These are phyloP conservation scores for Zygoascus biomembranicola DNA, from an alignment of 805 yeast genomes.

Conservation along the genomic window DNA sequence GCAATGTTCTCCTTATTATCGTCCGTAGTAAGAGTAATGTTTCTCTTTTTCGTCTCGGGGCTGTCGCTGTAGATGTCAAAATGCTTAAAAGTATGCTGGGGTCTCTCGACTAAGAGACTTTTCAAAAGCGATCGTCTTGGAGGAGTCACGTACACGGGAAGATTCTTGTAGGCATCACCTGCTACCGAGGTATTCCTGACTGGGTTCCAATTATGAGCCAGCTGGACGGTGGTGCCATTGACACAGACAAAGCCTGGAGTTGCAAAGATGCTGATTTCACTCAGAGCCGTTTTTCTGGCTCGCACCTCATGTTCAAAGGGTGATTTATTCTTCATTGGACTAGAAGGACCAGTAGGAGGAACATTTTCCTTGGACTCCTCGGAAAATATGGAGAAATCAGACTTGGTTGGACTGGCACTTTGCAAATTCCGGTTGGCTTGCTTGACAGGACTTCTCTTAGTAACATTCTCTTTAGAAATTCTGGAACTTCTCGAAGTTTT, in stretches of 20 bases:
- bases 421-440: not conserved
- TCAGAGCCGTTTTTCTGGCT: not conserved
- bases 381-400: not conserved
- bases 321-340: not conserved
- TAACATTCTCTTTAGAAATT: not conserved
- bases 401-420: not conserved
- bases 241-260: not conserved
- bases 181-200: not conserved
- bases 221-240: not conserved
- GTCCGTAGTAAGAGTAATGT: not conserved
- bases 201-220: constrained; percentile 1
- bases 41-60: not conserved
- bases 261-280: not conserved
- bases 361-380: not conserved
- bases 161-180: constrained; percentile 22
- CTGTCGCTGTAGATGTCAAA: not conserved
- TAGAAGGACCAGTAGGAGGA: not conserved
- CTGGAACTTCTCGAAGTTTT: not conserved
- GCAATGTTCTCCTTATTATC: constrained; percentile 6
- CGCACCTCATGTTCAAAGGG: not conserved
- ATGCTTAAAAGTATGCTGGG: not conserved
- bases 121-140: not conserved
- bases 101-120: not conserved
- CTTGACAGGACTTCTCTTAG: not conserved
- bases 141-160: constrained; percentile 8